Conservation (phyloP, 139 green algal genomes). For the Pleodorina starrii region DNA sequence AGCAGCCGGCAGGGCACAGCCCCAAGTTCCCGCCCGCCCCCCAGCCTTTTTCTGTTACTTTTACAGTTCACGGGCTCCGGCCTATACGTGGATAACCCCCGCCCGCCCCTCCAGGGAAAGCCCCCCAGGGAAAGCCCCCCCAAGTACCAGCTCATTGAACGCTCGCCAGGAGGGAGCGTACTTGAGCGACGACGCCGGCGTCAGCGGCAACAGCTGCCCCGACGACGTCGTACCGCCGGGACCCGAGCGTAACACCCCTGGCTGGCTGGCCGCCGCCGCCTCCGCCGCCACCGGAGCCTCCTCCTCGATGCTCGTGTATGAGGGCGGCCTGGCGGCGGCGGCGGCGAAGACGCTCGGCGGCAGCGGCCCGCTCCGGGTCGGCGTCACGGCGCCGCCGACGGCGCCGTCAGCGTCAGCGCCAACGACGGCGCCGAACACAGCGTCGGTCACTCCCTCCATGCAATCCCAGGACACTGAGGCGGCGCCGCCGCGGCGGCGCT, state of each 20-base stretch:
- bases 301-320: not conserved
- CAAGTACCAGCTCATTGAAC: conserved; percentile 48
- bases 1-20: too few relatives aligned
- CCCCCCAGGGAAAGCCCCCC: too few relatives aligned
- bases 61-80: too few relatives aligned
- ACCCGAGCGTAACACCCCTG: not conserved
- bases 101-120: too few relatives aligned
- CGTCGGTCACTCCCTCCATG: too few relatives aligned
- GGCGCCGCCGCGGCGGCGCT: not conserved
- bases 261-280: too few relatives aligned
- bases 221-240: not conserved
- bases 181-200: not conserved
- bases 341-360: not conserved
- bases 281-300: not conserved
- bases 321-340: not conserved
- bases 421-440: too few relatives aligned
- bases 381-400: not conserved
- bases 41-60: too few relatives aligned
- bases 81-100: too few relatives aligned
- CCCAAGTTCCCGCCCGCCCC: too few relatives aligned
- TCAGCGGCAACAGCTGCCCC: not conserved
- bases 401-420: not conserved
- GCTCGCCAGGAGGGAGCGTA: conserved; percentile 1
- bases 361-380: not conserved
- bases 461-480: conserved; percentile 4